Conservation (phyloP, 805 yeast species). For the Metschnikowia shivogae region DNA sequence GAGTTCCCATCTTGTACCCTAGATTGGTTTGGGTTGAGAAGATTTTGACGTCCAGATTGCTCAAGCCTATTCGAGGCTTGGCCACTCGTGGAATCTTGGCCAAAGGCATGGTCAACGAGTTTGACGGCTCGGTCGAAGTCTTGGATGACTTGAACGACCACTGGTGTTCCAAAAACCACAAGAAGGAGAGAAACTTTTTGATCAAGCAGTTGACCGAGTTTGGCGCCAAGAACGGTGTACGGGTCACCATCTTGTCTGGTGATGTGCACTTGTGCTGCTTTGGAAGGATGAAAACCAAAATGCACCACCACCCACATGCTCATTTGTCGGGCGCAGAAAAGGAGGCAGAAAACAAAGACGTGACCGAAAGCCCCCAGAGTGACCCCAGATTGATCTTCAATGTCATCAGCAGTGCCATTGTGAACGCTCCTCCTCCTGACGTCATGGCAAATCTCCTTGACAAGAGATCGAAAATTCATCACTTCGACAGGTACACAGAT, state of each 20-base stretch:
- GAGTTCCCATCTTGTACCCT: conserved; percentile 95
- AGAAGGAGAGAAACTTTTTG: conserved; percentile 73
- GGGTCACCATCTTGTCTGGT: conserved; percentile 85
- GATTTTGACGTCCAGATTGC: conserved; percentile 53
- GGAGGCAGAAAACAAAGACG: conserved; percentile 35
- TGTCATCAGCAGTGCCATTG: conserved; percentile 84
- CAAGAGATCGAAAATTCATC: conserved; percentile 65
- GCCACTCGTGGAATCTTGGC: conserved; percentile 58
- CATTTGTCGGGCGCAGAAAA: conserved; percentile 26
- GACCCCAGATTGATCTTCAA: conserved; percentile 80
- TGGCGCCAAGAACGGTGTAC: conserved; percentile 57
- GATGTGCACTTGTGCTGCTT: conserved; percentile 90
- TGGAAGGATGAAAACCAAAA: conserved; percentile 66
- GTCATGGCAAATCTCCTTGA: conserved; percentile 74
- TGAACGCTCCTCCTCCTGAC: conserved; percentile 90
- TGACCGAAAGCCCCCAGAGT: conserved; percentile 49
- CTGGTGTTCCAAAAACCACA: conserved; percentile 91
- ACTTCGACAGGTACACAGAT: conserved; percentile 57
- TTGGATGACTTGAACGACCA: conserved; percentile 93
- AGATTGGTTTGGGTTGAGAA: conserved; percentile 87
- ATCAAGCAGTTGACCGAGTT: conserved; percentile 59
- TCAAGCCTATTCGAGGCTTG: conserved; percentile 59
- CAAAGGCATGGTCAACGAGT: conserved; percentile 79
- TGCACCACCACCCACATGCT: conserved; percentile 41
- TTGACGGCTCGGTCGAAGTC: conserved; percentile 87